phyloP scores from a whole-genome alignment of 495 filamentous ascomycete genomes.

The Xylaria venustula region DNA sequence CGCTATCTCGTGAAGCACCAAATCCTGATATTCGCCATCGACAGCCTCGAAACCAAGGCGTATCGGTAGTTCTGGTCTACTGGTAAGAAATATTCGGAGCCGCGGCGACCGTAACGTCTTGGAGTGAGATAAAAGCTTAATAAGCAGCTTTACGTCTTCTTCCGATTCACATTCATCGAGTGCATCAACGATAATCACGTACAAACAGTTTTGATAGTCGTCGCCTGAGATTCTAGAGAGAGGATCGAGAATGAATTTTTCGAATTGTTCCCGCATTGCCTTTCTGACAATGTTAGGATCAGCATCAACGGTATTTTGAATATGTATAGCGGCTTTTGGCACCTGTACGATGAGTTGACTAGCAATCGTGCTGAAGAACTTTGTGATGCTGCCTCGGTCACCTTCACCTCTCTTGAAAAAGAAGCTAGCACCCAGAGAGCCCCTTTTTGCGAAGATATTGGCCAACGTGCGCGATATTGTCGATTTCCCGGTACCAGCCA shows the following conservation, averaged over 20 bases:
- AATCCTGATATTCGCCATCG: constrained; percentile 5
- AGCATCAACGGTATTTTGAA: not conserved
- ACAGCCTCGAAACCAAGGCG: constrained; percentile 23
- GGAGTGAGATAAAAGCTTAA: constrained; percentile 33
- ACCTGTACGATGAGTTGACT: constrained; percentile 31
- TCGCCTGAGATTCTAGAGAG: constrained; percentile 26
- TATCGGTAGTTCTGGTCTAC: constrained; percentile 27
- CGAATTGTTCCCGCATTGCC: constrained; percentile 45
- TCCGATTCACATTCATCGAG: constrained; percentile 15
- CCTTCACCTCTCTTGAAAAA: constrained; percentile 47
- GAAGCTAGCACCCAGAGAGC: constrained; percentile 36
- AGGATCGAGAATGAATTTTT: constrained; percentile 47
- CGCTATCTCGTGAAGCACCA: not conserved
- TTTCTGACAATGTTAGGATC: constrained; percentile 28
- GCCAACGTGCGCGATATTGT: constrained; percentile 1
- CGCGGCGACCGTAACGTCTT: too few species aligned
- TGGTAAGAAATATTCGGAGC: constrained; percentile 21
- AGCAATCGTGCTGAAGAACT: constrained; percentile 47
- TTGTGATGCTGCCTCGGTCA: constrained; percentile 38
- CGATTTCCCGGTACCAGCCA: constrained; percentile 51
- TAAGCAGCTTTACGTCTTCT: constrained; percentile 35
- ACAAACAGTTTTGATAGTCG: not conserved
- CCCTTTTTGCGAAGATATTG: constrained; percentile 3
- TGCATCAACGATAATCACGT: too few species aligned
- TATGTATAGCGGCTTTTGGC: constrained; percentile 26